phyloP scores from a whole-genome alignment of 805 yeast species.

The Barnettozyma vustinii region DNA sequence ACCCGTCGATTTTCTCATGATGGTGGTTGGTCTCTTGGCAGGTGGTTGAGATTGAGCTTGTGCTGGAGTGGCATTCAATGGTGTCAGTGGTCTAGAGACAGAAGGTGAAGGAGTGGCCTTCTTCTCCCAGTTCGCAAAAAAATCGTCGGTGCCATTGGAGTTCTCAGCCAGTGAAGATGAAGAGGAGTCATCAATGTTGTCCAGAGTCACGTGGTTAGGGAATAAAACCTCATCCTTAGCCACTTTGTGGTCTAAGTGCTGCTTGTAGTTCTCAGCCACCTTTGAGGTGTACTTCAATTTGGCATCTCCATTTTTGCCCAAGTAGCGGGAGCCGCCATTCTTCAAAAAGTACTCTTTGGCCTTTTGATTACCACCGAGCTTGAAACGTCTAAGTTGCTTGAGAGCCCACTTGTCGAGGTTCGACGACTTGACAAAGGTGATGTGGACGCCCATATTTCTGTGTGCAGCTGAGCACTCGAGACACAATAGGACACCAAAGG shows the following conservation, averaged over 20 bases:
- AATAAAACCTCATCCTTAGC: slow-evolving; percentile 58
- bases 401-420: slow-evolving; percentile 93
- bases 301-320: slow-evolving; percentile 55
- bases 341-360: slow-evolving; percentile 80
- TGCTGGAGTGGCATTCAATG: slow-evolving; percentile 11
- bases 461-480: slow-evolving; percentile 94
- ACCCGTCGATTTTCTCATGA: slow-evolving; percentile 26
- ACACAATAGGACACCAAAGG: slow-evolving; percentile 90
- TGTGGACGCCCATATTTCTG: slow-evolving; percentile 93
- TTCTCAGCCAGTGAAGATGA: slow-evolving; percentile 29
- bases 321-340: slow-evolving; percentile 76
- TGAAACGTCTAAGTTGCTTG: slow-evolving; percentile 84
- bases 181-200: slow-evolving; percentile 36
- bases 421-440: slow-evolving; percentile 89
- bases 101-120: slow-evolving; percentile 46
- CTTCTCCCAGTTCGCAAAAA: slow-evolving; percentile 84
- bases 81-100: slow-evolving; percentile 28
- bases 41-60: slow-evolving; percentile 11
- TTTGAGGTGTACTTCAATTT: slow-evolving; percentile 74
- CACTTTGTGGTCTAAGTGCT: slow-evolving; percentile 68
- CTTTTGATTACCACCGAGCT: slow-evolving; percentile 86
- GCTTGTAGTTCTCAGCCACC: slow-evolving; percentile 76
- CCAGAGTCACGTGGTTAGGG: slow-evolving; percentile 72
- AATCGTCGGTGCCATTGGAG: slow-evolving; percentile 65
- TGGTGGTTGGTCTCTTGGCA: slow-evolving; percentile 24